A percentile compares a stretch with the other conserved stretches of the same genome.
Conservation (phyloP, 352 stramenopile species). For the Pythium pyrilobum region DNA sequence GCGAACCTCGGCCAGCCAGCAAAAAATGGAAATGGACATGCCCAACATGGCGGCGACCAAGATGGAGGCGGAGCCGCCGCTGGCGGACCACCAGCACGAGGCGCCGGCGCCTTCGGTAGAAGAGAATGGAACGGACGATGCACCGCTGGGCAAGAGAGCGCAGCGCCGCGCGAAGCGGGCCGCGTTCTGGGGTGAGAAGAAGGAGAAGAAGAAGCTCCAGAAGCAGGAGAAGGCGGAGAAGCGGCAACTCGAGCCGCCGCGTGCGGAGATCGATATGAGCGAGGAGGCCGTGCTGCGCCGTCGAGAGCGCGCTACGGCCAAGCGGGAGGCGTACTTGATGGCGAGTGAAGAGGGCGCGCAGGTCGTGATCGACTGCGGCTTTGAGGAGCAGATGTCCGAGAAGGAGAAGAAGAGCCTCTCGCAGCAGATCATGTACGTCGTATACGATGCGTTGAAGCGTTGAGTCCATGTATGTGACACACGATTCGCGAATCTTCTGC, state of each 20-base stretch:
- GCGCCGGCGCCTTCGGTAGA: neutral
- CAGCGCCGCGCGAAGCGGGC: constrained; percentile 57
- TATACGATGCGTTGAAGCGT: constrained; percentile 22
- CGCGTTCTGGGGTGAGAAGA: constrained; percentile 70
- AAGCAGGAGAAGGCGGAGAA: constrained; percentile 36
- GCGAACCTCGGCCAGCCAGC: neutral
- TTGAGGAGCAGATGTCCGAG: constrained; percentile 90
- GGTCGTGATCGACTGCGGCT: constrained; percentile 93
- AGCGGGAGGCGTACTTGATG: constrained; percentile 74
- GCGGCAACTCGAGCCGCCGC: constrained; percentile 26
- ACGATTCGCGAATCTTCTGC: neutral
- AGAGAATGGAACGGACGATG: neutral
- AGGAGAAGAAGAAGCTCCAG: constrained; percentile 83
- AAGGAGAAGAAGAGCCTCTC: constrained; percentile 93
- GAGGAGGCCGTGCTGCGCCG: constrained; percentile 59
- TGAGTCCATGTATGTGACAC: constrained; percentile 5
- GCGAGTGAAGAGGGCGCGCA: constrained; percentile 74
- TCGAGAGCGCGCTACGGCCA: constrained; percentile 54
- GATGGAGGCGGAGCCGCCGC: neutral
- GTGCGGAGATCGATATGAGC: constrained; percentile 79
- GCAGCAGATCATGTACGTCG: constrained; percentile 92
- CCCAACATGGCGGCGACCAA: neutral
- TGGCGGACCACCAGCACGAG: neutral
- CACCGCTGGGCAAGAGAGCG: constrained; percentile 40
- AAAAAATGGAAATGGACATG: neutral